Base-by-base conservation (phyloP, 2,329 filamentous ascomycete genomes). In the Cytospora chrysosperma region DNA sequence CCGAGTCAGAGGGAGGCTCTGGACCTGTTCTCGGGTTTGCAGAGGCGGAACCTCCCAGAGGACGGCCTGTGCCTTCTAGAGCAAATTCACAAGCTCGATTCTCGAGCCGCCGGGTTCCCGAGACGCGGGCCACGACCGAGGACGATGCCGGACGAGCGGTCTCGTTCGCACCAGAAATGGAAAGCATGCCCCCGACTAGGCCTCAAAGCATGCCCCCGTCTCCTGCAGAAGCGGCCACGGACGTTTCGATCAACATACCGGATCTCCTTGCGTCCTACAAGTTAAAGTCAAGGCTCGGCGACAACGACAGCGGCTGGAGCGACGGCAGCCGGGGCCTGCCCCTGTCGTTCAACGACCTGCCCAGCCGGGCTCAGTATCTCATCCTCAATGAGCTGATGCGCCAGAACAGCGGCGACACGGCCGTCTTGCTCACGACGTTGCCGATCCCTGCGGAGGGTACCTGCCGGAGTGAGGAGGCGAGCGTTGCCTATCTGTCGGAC, bases 311-410 rank as follows among this genome's bases (percentile, higher is more conserved):
- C 7, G 77, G 77, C 6, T 82, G 80, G 4, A 74, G 77, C 19
- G 85, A 83, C 70, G 83, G 85, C 3, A 84, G 85, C 26, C 86
- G 88, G 59, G 82, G 85, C 3, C 75, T 92, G 4, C 84, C 91
- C 0, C 79, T 96, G 2, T 92, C 88, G 2, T 96, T 96, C 79
- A 96, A 96, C 70, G 91, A 96, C 71, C 79, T 96, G 4, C 92
- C 92, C 0, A 91, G 89, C 70, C 86, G 91, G 19, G 92, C 92
- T 2, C 92, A 96, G 73, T 91, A 96, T 74, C 77, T 96, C 40
- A 93, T 96, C 30, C 77, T 96, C 19, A 96, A 96, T 73, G 92
- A 96, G 74, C 78, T 96, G 68, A 93, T 96, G 78, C 81, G 83
- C 3, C 81, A 82, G 64, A 79, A 92, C 66, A 91, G 88, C 68